Percentiles rank a stretch among this genome's conserved stretches.
Evolutionary conservation across 495 filamentous ascomycete species (phyloP).

Genomic region (Penicillium roqueforti): DNA sequence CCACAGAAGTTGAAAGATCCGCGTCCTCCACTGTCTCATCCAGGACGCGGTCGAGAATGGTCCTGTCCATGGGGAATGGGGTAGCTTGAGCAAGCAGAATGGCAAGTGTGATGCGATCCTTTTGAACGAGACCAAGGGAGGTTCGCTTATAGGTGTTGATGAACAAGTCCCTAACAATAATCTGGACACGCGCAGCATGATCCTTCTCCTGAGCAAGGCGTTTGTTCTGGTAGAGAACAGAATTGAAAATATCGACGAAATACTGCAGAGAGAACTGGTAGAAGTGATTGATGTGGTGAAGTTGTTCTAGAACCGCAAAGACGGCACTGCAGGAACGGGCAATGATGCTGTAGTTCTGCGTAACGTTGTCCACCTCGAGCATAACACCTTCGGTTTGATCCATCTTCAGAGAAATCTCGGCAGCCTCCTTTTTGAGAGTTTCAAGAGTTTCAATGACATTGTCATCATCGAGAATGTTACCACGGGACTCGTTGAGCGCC

Average conservation of each 20-base stretch:
- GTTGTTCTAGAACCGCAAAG: constrained; percentile 92
- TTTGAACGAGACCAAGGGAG: constrained; percentile 86
- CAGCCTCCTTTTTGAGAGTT: constrained; percentile 95
- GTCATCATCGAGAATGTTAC: constrained; percentile 98
- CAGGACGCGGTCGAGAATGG: constrained; percentile 77
- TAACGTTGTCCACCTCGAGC: constrained; percentile 94
- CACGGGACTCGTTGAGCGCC: constrained; percentile 92
- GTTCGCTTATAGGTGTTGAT: constrained; percentile 89
- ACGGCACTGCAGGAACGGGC: constrained; percentile 93
- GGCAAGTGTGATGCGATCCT: constrained; percentile 90
- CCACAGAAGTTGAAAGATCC: constrained; percentile 67
- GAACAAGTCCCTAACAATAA: constrained; percentile 86
- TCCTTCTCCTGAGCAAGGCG: constrained; percentile 67
- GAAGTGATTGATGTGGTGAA: constrained; percentile 98
- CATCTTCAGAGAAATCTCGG: constrained; percentile 94
- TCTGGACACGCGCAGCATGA: constrained; percentile 70
- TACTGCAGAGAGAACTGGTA: constrained; percentile 99
- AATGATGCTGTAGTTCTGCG: constrained; percentile 85
- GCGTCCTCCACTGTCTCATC: constrained; percentile 70
- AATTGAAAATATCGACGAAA: constrained; percentile 95
- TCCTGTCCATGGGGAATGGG: constrained; percentile 89
- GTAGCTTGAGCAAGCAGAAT: constrained; percentile 93
- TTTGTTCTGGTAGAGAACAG: constrained; percentile 79
- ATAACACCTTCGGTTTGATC: constrained; percentile 95
- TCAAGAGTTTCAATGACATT: constrained; percentile 97